Conservation (phyloP, 768 basidiomycete genomes). For the Collybiopsis confluens region DNA sequence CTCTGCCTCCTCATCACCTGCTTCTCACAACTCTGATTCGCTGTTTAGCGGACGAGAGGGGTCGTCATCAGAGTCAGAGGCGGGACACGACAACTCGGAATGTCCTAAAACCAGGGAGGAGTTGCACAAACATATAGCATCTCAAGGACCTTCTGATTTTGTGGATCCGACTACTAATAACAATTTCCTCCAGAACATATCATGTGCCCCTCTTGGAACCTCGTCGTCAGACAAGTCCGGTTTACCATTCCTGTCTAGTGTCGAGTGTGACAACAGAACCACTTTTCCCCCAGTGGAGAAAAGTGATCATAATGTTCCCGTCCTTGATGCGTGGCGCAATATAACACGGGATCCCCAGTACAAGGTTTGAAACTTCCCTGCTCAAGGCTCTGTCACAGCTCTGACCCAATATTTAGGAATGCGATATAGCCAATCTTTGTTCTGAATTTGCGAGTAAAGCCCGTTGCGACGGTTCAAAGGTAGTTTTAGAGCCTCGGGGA, state of each 20-base stretch:
- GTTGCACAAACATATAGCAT: conserved; percentile 43
- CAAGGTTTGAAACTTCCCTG: conserved; percentile 49
- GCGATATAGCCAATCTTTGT: conserved; percentile 77
- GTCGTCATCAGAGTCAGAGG: conserved; percentile 27
- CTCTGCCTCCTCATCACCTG: conserved; percentile 33
- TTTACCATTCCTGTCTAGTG: conserved; percentile 41
- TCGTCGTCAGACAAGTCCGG: conserved; percentile 36
- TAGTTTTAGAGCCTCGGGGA: conserved; percentile 63
- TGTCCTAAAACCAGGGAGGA: conserved; percentile 59
- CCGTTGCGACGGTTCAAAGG: conserved; percentile 78
- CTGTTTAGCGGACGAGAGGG: conserved; percentile 8
- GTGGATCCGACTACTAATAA: conserved; percentile 24
- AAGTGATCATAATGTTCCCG: conserved; percentile 72
- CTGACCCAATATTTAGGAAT: conserved; percentile 40
- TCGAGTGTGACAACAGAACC: conserved; percentile 59
- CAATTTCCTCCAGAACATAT: conserved; percentile 21
- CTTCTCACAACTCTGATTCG: conserved; percentile 30
- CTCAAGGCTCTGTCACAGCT: neutral
- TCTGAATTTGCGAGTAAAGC: conserved; percentile 79
- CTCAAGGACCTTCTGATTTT: conserved; percentile 62
- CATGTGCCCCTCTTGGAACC: neutral
- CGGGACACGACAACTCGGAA: conserved; percentile 17
- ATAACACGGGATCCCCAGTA: conserved; percentile 74
- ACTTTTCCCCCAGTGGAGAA: conserved; percentile 64
- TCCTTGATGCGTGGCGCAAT: conserved; percentile 73